These are phyloP conservation scores for Favolaschia claudopus DNA, from an alignment of 768 basidiomycete genomes.

Conservation along the genomic window DNA sequence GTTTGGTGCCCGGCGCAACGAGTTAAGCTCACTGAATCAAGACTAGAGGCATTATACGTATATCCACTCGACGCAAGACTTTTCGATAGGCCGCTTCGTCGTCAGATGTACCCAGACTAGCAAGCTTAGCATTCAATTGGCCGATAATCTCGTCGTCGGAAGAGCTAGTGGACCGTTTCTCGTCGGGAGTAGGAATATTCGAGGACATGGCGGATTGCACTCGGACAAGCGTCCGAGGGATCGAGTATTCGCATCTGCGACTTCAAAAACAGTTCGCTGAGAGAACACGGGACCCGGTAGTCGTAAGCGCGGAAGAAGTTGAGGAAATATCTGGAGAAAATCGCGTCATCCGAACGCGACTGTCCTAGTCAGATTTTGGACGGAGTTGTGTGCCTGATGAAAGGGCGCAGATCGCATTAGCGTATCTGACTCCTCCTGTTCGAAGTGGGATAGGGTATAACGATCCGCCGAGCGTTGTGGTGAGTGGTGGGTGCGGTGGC, in stretches of 20 bases:
- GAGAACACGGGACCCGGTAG: slow-evolving; percentile 6
- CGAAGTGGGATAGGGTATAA: too few species aligned
- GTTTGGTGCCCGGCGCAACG: too few species aligned
- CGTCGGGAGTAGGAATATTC: slow-evolving; percentile 7
- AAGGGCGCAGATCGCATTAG: too few species aligned
- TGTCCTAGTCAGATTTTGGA: background rate
- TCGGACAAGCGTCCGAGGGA: background rate
- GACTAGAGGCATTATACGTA: slow-evolving; percentile 14
- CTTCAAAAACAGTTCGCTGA: slow-evolving; percentile 7
- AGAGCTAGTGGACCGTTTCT: slow-evolving; percentile 4
- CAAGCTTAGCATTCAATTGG: slow-evolving; percentile 10
- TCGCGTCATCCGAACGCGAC: slow-evolving; percentile 10
- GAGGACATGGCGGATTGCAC: background rate
- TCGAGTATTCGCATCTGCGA: too few species aligned
- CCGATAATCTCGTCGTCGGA: slow-evolving; percentile 4
- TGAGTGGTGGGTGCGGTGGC: too few species aligned
- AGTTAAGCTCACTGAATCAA: slow-evolving; percentile 25
- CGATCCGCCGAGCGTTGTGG: too few species aligned
- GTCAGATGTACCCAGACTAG: background rate
- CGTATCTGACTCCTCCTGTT: too few species aligned
- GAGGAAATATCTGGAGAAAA: background rate
- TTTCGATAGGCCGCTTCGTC: slow-evolving; percentile 13
- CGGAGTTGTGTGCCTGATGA: too few species aligned
- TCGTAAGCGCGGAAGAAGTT: background rate
- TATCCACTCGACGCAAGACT: slow-evolving; percentile 19